A percentile compares a stretch with the other conserved stretches of the same genome.
phyloP scores from a whole-genome alignment of 768 basidiomycete species.

The Termitomyces sp. region DNA sequence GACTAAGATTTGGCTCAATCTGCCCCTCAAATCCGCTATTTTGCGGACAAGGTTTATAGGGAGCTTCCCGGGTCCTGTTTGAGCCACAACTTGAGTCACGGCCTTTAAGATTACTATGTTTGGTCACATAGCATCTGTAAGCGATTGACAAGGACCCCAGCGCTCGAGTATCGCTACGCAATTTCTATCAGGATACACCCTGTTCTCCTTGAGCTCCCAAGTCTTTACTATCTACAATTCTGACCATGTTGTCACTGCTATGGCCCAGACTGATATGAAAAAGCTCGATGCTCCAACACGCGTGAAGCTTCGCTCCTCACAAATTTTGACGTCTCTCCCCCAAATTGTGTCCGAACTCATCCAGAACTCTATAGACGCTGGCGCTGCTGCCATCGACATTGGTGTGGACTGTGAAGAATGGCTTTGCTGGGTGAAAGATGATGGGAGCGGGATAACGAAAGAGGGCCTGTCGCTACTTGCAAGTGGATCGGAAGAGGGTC shows the following conservation, averaged over 20 bases:
- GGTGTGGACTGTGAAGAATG: slow-evolving; percentile 75
- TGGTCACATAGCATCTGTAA: too few relatives aligned
- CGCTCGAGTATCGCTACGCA: background rate
- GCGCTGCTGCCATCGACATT: slow-evolving; percentile 64
- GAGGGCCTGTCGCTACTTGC: slow-evolving; percentile 57
- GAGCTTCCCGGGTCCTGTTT: too few relatives aligned
- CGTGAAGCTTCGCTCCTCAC: slow-evolving; percentile 73
- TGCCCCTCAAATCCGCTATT: too few relatives aligned
- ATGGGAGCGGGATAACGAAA: slow-evolving; percentile 75
- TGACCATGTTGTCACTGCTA: background rate
- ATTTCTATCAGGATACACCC: background rate
- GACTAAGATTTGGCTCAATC: too few relatives aligned
- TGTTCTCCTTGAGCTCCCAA: too few relatives aligned
- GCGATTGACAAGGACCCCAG: too few relatives aligned
- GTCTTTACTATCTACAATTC: background rate
- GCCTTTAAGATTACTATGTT: too few relatives aligned
- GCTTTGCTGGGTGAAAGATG: slow-evolving; percentile 83
- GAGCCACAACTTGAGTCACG: too few relatives aligned
- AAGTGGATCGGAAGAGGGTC: slow-evolving; percentile 45
- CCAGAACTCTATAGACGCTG: slow-evolving; percentile 89
- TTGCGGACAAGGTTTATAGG: too few relatives aligned
- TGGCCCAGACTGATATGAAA: slow-evolving; percentile 27
- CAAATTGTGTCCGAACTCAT: slow-evolving; percentile 82
- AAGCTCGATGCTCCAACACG: slow-evolving; percentile 63
- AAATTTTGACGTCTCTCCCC: slow-evolving; percentile 79